Evolutionary conservation across 257 asterid species (phyloP).

Genomic region (Osmanthus fragrans): DNA sequence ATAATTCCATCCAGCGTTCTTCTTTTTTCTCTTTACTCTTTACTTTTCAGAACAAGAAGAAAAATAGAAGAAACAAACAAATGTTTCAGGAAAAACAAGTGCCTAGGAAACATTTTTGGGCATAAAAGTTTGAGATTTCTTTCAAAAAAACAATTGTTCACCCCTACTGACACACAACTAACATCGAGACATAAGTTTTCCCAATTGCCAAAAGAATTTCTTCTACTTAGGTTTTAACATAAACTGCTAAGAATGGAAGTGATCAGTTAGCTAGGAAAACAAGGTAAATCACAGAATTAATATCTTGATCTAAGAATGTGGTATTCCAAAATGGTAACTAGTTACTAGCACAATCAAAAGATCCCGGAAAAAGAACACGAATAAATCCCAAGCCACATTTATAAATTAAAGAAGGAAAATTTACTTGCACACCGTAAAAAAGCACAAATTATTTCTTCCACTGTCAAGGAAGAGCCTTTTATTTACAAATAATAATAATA

Average conservation of each 20-base stretch:
- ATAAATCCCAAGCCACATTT: conserved; percentile 40
- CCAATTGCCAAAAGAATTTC: not conserved
- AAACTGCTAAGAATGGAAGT: not conserved
- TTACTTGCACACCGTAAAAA: conserved; percentile 1
- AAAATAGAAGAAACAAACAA: not conserved
- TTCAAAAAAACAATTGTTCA: not conserved
- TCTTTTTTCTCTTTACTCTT: not conserved
- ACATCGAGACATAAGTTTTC: not conserved
- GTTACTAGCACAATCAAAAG: not conserved
- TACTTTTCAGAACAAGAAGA: not conserved
- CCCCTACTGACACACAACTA: not conserved
- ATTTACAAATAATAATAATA: conserved; percentile 12
- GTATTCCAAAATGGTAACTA: not conserved
- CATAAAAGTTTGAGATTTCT: not conserved
- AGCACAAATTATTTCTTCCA: conserved; percentile 21
- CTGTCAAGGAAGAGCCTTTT: conserved; percentile 22
- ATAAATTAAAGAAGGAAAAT: conserved; percentile 20
- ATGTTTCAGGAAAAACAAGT: not conserved
- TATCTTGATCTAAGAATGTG: not conserved
- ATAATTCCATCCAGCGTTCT: not conserved
- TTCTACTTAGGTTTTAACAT: not conserved
- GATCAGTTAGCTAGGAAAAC: not conserved
- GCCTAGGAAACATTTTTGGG: not conserved
- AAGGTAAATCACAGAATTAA: not conserved
- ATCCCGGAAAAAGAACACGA: conserved; percentile 3